phyloP scores from a whole-genome alignment of 1,139 yeast species.

The Hyphopichia burtonii region DNA sequence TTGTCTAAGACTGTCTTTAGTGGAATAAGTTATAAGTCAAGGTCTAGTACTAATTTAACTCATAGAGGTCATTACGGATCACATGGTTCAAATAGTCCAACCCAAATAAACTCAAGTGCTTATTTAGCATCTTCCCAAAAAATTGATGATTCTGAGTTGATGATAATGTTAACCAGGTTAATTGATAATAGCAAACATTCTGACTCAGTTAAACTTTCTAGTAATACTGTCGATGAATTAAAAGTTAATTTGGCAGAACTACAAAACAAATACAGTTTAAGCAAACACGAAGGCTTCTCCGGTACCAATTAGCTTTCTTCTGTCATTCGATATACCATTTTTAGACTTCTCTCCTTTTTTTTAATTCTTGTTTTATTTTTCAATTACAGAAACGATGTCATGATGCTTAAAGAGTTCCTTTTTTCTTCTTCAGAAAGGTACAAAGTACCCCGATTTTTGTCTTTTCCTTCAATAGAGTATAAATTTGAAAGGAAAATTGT shows the following conservation, averaged over 20 bases:
- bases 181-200: constrained; percentile 16
- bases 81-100: background rate
- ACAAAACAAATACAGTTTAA: constrained; percentile 11
- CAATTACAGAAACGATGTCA: background rate
- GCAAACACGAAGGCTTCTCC: background rate
- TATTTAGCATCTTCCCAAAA: background rate
- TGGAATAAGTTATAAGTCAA: constrained; percentile 13
- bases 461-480: background rate
- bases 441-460: background rate
- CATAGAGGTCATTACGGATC: background rate
- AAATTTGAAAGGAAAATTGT: too few species aligned
- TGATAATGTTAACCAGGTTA: constrained; percentile 18
- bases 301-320: background rate
- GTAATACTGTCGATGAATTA: constrained; percentile 27
- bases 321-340: background rate
- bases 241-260: constrained; percentile 19
- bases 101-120: background rate
- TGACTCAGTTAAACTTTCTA: constrained; percentile 18
- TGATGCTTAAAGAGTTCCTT: background rate
- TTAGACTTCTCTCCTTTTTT: background rate
- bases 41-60: constrained; percentile 9
- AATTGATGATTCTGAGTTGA: constrained; percentile 18
- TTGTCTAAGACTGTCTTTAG: constrained; percentile 9
- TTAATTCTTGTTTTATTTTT: background rate
- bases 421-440: background rate